Percentiles rank a stretch among this genome's conserved stretches.
Evolutionary conservation across 768 basidiomycete species (phyloP).

Genomic region (Solioccasus polychromus): DNA sequence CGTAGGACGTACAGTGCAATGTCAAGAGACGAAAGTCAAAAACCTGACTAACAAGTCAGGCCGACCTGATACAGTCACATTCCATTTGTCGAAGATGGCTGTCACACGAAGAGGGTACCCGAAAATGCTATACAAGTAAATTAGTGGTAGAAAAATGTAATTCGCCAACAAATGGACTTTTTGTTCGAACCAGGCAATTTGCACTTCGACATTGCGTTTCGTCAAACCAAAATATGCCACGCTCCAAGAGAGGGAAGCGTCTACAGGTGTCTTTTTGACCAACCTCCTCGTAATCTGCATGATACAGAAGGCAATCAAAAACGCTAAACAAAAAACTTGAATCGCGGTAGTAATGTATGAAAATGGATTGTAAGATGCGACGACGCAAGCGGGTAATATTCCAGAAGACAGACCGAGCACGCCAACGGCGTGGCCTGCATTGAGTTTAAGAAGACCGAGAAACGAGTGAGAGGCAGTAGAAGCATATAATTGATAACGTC

Average conservation of each 20-base stretch:
- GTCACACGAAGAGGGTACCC: slow-evolving; percentile 42
- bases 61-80: slow-evolving; percentile 56
- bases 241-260: slow-evolving; percentile 41
- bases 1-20: slow-evolving; percentile 41
- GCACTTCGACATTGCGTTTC: slow-evolving; percentile 20
- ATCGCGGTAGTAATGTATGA: too few species aligned
- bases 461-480: slow-evolving; percentile 25
- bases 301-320: slow-evolving; percentile 47
- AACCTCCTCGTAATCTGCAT: slow-evolving; percentile 28
- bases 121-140: slow-evolving; percentile 10
- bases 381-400: slow-evolving; percentile 51
- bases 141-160: not conserved
- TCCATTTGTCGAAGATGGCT: slow-evolving; percentile 45
- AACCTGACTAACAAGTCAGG: slow-evolving; percentile 50
- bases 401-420: slow-evolving; percentile 58
- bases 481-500: slow-evolving; percentile 50
- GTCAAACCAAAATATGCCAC: slow-evolving; percentile 38
- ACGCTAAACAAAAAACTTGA: too few species aligned
- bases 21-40: slow-evolving; percentile 35
- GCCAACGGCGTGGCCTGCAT: slow-evolving; percentile 35
- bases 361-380: slow-evolving; percentile 39
- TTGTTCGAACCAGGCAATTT: slow-evolving; percentile 23
- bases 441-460: slow-evolving; percentile 30
- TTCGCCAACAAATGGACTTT: slow-evolving; percentile 10
- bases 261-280: slow-evolving; percentile 19